phyloP scores from a whole-genome alignment of 2,329 filamentous ascomycete species.

The Penicillium sumatraense region DNA sequence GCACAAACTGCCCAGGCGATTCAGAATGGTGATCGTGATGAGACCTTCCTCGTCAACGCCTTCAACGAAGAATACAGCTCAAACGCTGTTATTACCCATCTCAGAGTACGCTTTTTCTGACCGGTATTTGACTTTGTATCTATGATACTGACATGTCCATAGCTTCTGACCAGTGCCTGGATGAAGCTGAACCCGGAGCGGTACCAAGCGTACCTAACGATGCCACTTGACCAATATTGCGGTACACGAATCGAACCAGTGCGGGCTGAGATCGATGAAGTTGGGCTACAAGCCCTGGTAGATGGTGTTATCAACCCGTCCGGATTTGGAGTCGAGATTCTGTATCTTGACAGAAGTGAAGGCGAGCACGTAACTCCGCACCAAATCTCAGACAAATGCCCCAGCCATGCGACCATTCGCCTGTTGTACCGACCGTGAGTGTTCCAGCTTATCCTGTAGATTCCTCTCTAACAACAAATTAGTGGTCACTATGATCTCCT shows the following conservation, averaged over 20 bases:
- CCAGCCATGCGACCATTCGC: constrained; percentile 65
- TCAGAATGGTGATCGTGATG: constrained; percentile 59
- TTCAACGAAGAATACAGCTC: constrained; percentile 76
- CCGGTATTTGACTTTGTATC: not conserved
- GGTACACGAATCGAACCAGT: constrained; percentile 71
- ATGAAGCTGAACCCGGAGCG: constrained; percentile 73
- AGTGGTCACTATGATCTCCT: constrained; percentile 93
- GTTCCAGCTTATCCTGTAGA: not conserved
- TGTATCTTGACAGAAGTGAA: constrained; percentile 85
- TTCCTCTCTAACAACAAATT: constrained; percentile 23
- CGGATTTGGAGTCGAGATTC: constrained; percentile 80
- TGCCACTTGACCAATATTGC: constrained; percentile 70
- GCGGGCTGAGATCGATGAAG: constrained; percentile 84
- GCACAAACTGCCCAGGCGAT: constrained; percentile 65
- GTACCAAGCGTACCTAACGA: constrained; percentile 75
- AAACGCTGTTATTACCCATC: constrained; percentile 82
- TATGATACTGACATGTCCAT: constrained; percentile 26
- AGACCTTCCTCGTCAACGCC: constrained; percentile 62
- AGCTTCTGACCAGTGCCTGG: constrained; percentile 82
- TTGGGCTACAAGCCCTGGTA: constrained; percentile 78
- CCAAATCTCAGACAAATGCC: constrained; percentile 39
- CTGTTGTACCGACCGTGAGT: constrained; percentile 70
- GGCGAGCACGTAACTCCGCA: constrained; percentile 71
- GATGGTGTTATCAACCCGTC: constrained; percentile 80
- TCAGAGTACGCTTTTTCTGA: constrained; percentile 56